Evolutionary conservation across 2,329 filamentous ascomycete genomes (phyloP), one percentile per base, ranked within the genome.

Genomic region (Colletotrichum sojae): DNA sequence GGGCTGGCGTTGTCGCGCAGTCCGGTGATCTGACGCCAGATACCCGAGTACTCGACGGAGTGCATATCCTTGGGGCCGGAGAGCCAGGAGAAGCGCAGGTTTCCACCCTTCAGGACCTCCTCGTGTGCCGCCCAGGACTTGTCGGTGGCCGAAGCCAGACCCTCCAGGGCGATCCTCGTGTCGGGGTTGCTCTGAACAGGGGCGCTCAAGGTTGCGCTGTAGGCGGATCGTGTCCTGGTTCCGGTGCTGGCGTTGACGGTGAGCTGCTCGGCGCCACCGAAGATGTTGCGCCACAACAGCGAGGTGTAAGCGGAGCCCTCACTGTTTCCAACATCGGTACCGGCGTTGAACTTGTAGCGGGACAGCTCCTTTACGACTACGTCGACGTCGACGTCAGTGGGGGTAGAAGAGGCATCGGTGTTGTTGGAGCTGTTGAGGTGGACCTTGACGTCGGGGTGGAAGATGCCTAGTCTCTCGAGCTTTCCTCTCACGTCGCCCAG

Each of bases 81-180:
- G 45, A 91, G 81, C 92, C 93, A 98, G 46, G 90, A 89, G 48
- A 97, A 85, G 73, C 93, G 94, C 13, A 92, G 83, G 74, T 89
- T 91, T 20, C 89, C 94, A 16, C 95, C 94, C 76, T 91, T 93
- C 20, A 97, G 83, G 3, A 91, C 90, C 81, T 99, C 95, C 75
- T 98, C 95, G 77, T 99, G 95, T 72, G 93, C 96, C 22, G 96
- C 94, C 93, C 94, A 98, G 13, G 91, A 89, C 81, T 98, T 98
- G 71, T 95, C 89, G 0, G 94, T 97, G 52, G 94, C 91, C 71
- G 93, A 97, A 10, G 92, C 91, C 52, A 97, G 84, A 1, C 88
- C 94, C 73, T 97, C 95, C 69, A 97, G 75, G 73, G 95, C 91
- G 70, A 94, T 84, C 70, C 92, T 88, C 75, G 94, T 83, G 77